Evolutionary conservation across 2,329 filamentous ascomycete genomes (phyloP).

Genomic region (Chaetomiaceae sp.): DNA sequence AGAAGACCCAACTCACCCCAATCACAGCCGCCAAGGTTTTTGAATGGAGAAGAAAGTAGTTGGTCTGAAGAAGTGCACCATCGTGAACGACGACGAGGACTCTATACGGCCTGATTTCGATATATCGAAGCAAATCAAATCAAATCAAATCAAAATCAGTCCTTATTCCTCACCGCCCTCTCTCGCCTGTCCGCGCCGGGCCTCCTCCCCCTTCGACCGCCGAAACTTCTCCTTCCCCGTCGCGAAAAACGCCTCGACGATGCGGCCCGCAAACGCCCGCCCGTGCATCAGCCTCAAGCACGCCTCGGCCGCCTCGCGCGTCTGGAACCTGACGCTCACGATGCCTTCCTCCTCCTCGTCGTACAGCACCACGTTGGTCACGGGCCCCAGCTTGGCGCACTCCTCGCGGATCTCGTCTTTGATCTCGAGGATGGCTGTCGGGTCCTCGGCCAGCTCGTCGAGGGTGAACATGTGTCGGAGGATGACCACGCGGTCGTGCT

Average conservation of each 20-base stretch:
- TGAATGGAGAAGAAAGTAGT: no score
- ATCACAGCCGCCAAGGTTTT: no score
- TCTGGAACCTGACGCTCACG: constrained; percentile 76
- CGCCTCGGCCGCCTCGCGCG: constrained; percentile 63
- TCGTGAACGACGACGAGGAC: no score
- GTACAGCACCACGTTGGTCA: constrained; percentile 88
- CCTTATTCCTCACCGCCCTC: constrained; percentile 11
- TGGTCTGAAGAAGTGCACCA: no score
- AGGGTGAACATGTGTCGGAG: constrained; percentile 92
- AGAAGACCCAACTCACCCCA: no score
- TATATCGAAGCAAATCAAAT: not conserved
- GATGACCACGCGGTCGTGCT: constrained; percentile 77
- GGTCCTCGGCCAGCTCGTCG: constrained; percentile 78
- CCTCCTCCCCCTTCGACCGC: constrained; percentile 58
- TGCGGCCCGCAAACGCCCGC: constrained; percentile 69
- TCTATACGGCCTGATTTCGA: no score
- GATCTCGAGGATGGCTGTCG: constrained; percentile 78
- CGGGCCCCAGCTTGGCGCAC: constrained; percentile 77
- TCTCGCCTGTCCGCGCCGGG: constrained; percentile 34
- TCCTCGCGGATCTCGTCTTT: constrained; percentile 92
- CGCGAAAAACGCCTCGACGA: constrained; percentile 66
- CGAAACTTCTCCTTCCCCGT: constrained; percentile 69
- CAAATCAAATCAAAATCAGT: no score
- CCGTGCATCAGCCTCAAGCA: constrained; percentile 77
- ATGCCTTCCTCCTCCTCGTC: constrained; percentile 82